Base-by-base conservation (phyloP, 2,329 filamentous ascomycete genomes). In the Ceratocystis huliohia region DNA sequence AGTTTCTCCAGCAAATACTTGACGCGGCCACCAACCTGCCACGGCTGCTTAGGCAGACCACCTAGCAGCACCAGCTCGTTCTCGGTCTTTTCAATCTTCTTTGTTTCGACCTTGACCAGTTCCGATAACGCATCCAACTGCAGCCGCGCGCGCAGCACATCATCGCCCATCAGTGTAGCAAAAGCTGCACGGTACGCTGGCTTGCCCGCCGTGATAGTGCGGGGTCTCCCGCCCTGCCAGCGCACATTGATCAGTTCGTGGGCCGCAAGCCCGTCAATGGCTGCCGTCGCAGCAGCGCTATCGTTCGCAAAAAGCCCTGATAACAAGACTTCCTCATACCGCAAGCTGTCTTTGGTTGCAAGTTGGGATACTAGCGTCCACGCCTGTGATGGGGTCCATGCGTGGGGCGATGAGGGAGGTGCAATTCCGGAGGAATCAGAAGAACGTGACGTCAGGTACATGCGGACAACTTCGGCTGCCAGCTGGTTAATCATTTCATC, bases 171-270 rank as follows among this genome's bases (percentile, higher is more conserved):
- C 46, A 96, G 77, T 46, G 83, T 79, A 68, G 82, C 81, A 77
- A 97, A 97, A 0, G 92, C 92, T 1, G 92, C 85, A 67, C 86
- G 84, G 75, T 93, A 95, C 30, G 97, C 88, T 0, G 93, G 92
- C 72, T 89, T 91, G 25, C 91, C 91, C 0, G 91, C 88, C 65
- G 82, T 86, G 74, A 97, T 88, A 41, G 80, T 80, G 67, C 86
- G 84, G 0, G 94, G 93, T 0, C 91, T 86, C 0, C 94, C 93
- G 59, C 88, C 87, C 63, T 81, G 78, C 3, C 84, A 84, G 30
- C 82, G 82, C 64, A 97, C 85, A 0, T 85, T 84, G 73, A 99
- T 91, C 41, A 97, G 84, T 74, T 97, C 94, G 0, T 89, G 86
- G 72, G 91, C 88, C 64, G 92, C 88, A 1, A 99, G 84, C 0